Percentiles rank a stretch among this genome's conserved stretches.
Evolutionary conservation across 2,329 filamentous ascomycete species (phyloP).

Genomic region (Erysiphe neolycopersici): DNA sequence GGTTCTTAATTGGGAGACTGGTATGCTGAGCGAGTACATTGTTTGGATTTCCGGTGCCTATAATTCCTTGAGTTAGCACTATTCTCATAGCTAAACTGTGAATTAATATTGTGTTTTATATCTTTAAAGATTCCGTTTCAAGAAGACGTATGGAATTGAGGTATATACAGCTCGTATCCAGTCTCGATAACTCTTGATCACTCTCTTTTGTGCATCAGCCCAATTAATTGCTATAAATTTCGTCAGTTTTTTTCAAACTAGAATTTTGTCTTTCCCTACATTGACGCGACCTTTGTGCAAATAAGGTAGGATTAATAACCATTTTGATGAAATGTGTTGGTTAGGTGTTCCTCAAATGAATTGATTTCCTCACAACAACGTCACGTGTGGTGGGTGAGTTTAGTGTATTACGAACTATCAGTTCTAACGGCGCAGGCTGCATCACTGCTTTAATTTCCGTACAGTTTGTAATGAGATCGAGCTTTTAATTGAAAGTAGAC

Average conservation of each 20-base stretch:
- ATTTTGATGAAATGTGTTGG: slow-evolving; percentile 17
- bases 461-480: too few species aligned
- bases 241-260: slow-evolving; percentile 24
- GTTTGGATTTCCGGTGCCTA: slow-evolving; percentile 91
- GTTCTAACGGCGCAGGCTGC: too few species aligned
- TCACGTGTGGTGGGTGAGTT: too few species aligned
- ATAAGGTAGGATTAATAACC: slow-evolving; percentile 82
- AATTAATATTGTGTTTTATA: background rate
- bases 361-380: too few species aligned
- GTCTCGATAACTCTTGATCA: slow-evolving; percentile 71
- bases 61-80: slow-evolving; percentile 4
- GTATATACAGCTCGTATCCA: slow-evolving; percentile 78
- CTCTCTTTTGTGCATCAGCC: slow-evolving; percentile 66
- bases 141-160: background rate
- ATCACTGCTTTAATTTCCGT: too few species aligned
- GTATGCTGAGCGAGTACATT: slow-evolving; percentile 86
- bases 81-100: background rate
- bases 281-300: slow-evolving; percentile 54
- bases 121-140: background rate
- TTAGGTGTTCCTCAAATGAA: too few species aligned
- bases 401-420: too few species aligned
- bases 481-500: too few species aligned
- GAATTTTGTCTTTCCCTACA: slow-evolving; percentile 26
- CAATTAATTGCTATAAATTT: slow-evolving; percentile 49
- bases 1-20: slow-evolving; percentile 65